phyloP scores from a whole-genome alignment of 1,139 yeast species.

The Saccharomyces hybrid region DNA sequence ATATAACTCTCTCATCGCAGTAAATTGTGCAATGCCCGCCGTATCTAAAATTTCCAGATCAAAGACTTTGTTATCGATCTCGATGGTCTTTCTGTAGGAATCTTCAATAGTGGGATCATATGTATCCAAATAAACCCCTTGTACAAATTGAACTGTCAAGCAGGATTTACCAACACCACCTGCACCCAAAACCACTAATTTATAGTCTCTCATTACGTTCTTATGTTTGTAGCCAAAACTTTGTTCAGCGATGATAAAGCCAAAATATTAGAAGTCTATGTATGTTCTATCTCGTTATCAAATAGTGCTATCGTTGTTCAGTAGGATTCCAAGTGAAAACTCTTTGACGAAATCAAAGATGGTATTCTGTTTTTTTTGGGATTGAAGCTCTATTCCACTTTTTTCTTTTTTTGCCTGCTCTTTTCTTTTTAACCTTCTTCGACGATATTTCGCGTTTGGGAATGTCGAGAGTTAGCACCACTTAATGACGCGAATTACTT shows the following conservation, averaged over 20 bases:
- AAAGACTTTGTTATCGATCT: conserved; percentile 86
- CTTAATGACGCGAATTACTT: too few relatives aligned
- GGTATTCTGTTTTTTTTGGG: too few relatives aligned
- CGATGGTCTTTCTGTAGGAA: conserved; percentile 86
- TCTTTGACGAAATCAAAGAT: too few relatives aligned
- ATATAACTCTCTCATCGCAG: conserved; percentile 90
- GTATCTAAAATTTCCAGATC: conserved; percentile 91
- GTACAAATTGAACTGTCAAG: conserved; percentile 81
- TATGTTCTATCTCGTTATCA: too few relatives aligned
- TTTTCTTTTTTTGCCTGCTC: too few relatives aligned
- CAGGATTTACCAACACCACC: conserved; percentile 99
- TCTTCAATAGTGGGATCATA: conserved; percentile 98
- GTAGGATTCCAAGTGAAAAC: too few relatives aligned
- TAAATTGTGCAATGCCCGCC: conserved; percentile 98
- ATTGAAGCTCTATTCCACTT: too few relatives aligned
- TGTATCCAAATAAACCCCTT: conserved; percentile 86
- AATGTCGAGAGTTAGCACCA: too few relatives aligned
- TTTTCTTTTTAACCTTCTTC: too few relatives aligned
- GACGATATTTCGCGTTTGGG: too few relatives aligned
- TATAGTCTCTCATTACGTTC: conserved; percentile 42
- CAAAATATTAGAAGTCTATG: too few relatives aligned
- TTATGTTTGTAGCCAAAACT: background rate
- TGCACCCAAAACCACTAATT: conserved; percentile 90
- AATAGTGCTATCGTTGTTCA: too few relatives aligned
- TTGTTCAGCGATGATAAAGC: background rate